Percentiles rank a stretch among this genome's conserved stretches.
Conservation (phyloP, 2,329 filamentous ascomycete genomes). For the Geosmithia flava region DNA sequence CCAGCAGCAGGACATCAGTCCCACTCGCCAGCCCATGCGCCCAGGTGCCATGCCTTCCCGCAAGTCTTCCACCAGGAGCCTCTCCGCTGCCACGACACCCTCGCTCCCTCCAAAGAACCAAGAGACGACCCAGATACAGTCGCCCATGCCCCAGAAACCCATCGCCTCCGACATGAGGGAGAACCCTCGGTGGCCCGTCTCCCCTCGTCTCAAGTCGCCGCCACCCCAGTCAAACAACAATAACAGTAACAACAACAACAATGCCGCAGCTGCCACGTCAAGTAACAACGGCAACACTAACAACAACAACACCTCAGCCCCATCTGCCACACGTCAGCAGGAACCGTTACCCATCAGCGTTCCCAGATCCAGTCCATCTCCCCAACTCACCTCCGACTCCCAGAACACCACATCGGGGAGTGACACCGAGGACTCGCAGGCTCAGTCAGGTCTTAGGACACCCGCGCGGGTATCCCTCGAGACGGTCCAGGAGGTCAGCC, state of each 20-base stretch:
- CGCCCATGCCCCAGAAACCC: constrained; percentile 53
- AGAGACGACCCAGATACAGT: constrained; percentile 48
- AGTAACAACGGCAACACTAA: constrained; percentile 23
- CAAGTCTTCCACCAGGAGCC: constrained; percentile 50
- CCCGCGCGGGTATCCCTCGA: constrained; percentile 58
- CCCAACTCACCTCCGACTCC: constrained; percentile 23
- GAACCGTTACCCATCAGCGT: constrained; percentile 41
- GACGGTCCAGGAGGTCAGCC: constrained; percentile 84
- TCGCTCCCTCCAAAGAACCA: constrained; percentile 47
- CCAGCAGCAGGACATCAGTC: constrained; percentile 45
- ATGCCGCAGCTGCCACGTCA: constrained; percentile 22
- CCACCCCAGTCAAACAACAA: constrained; percentile 44
- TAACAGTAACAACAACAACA: not conserved
- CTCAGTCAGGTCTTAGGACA: constrained; percentile 41
- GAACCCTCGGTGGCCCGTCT: constrained; percentile 62
- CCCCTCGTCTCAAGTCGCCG: constrained; percentile 66
- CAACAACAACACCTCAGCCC: constrained; percentile 16
- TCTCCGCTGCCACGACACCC: constrained; percentile 58
- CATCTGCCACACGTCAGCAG: constrained; percentile 32
- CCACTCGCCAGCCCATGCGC: constrained; percentile 34
- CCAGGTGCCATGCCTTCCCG: constrained; percentile 42
- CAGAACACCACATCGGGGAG: constrained; percentile 30
- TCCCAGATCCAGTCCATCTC: constrained; percentile 34
- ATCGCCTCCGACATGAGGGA: constrained; percentile 37
- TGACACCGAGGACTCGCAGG: constrained; percentile 37